Evolutionary conservation across 768 basidiomycete species (phyloP), one percentile per base, ranked within the genome.

Genomic region (Phanerochaete carnosa): DNA sequence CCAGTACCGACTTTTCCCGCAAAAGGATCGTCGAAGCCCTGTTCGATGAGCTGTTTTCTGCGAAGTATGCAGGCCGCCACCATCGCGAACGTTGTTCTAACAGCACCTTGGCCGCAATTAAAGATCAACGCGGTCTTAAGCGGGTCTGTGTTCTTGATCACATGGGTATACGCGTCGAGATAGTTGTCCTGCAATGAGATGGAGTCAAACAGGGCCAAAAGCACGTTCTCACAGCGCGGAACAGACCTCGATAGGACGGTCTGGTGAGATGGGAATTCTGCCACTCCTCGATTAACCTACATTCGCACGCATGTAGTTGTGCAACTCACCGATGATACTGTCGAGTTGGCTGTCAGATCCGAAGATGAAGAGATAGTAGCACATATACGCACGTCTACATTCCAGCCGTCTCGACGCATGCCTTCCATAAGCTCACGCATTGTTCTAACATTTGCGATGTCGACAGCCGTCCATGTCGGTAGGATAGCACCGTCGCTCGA

Each of bases 61-160:
- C 96, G 80, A 1, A 98, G 80, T 35, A 99, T 79, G 59, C 88
- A 85, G 0, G 96, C 95, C 7, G 94, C 92, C n/a, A 89, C 84
- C 97, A 98, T 98, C 2, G 93, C 94, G 69, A 97, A 98, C 0
- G 95, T 98, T 2, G 95, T 95, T 22, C 96, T 83, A 0, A 98
- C 95, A 2, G 93, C 94, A 47, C 97, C 97, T 87, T 96, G 94
- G 32, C 97, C 96, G 71, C 96, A 98, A 52, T 91, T 94, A 72
- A 98, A 98, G 3, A 98, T 90, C 22, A 98, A 77, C 0, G 90
- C 87, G 0, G 94, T 94, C 19, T 79, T 78, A 3, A 88, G 75
- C 1, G 96, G 95, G 66, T 96, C 92, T 0, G 89, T 84, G 39
- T 82, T 74, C 63, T 86, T 84, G 60, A 99, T 89, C 33, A 96